Percentiles rank a stretch among this genome's conserved stretches.
phyloP scores from a whole-genome alignment of 2,329 filamentous ascomycete species.

The Zymoseptoria crescenta region DNA sequence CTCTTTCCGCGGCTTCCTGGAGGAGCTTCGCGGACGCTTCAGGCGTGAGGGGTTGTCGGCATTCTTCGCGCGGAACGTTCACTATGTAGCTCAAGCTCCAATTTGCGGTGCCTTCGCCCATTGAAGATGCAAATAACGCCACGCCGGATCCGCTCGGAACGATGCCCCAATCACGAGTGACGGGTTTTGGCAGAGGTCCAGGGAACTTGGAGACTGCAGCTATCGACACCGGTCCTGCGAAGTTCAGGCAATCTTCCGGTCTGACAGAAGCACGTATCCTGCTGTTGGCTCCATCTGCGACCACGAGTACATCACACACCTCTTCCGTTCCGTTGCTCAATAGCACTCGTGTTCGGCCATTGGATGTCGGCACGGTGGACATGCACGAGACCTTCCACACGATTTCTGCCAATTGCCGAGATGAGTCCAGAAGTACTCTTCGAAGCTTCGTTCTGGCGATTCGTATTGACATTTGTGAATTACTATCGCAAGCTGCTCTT shows the following conservation, averaged over 20 bases:
- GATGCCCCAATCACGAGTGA: conserved; percentile 14
- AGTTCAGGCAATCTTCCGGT: conserved; percentile 5
- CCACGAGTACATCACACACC: conserved; percentile 12
- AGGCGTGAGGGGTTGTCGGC: conserved; percentile 5
- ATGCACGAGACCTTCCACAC: background rate
- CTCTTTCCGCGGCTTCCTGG: conserved; percentile 27
- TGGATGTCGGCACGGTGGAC: background rate
- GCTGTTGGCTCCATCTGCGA: conserved; percentile 14
- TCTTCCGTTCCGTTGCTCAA: conserved; percentile 3
- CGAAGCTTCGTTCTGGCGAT: conserved; percentile 3
- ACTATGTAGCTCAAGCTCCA: conserved; percentile 38
- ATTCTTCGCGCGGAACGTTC: conserved; percentile 1
- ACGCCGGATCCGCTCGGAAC: conserved; percentile 27
- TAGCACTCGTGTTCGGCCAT: conserved; percentile 1
- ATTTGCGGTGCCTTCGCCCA: conserved; percentile 35
- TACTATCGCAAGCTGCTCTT: background rate
- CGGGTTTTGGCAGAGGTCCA: conserved; percentile 1
- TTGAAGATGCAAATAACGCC: conserved; percentile 40
- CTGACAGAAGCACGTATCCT: conserved; percentile 5
- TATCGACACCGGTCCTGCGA: conserved; percentile 6
- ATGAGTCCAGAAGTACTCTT: background rate
- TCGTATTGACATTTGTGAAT: background rate
- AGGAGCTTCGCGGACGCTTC: conserved; percentile 19
- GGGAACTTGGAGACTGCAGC: conserved; percentile 6
- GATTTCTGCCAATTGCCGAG: conserved; percentile 1